Base-by-base conservation (phyloP, 225 moss, liverwort and hornwort genomes). In the Rhytidiadelphus loreus region DNA sequence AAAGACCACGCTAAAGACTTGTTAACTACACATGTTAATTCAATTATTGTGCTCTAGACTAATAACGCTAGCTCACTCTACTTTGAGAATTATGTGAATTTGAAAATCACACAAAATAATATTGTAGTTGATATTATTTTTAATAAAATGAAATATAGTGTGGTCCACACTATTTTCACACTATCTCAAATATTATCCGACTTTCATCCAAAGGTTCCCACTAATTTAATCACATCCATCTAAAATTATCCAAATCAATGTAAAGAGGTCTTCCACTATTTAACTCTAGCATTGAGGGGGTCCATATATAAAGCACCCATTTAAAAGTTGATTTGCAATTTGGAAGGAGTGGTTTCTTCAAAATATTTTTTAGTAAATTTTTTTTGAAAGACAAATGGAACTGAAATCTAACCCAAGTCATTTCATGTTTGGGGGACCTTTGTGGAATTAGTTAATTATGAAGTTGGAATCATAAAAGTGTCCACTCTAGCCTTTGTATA, bases 311-410 rank as follows among this genome's bases (percentile, higher is more conserved):
- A 13, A 52, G 3, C 1, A 0, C 3, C 35, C 8, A 22, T 76
- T 76, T 22, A 33, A 35, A 0, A 53, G 12, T 0, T 53, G 0
- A 46, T 76, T 76, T 52, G 52, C 8, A 52, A 35, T 21, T 21
- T 22, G 3, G 2, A 0, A 3, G 1, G 0, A 14, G 14, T 5
- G 1, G 53, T 5, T 22, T 35, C 8, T 6, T 76, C 8, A 53
- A 50, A 52, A 75, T 12, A 33, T 20, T 12, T 21, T 52, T 21
- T 1, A 2, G 0, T 30, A 22, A 50, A 33, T 5, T 35, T 20
- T 35, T 5, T 35, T 35, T 13, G 22, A 52, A 23, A 76, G 35
- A 23, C 2, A 50, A 17, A 52, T 52, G 13, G 8, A 52, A 76
- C 3, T 33, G 7, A 5, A 21, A 75, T 33, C 9, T 35, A 35